Conservation (phyloP, 495 filamentous ascomycete genomes). For the Aspergillus diversus region DNA sequence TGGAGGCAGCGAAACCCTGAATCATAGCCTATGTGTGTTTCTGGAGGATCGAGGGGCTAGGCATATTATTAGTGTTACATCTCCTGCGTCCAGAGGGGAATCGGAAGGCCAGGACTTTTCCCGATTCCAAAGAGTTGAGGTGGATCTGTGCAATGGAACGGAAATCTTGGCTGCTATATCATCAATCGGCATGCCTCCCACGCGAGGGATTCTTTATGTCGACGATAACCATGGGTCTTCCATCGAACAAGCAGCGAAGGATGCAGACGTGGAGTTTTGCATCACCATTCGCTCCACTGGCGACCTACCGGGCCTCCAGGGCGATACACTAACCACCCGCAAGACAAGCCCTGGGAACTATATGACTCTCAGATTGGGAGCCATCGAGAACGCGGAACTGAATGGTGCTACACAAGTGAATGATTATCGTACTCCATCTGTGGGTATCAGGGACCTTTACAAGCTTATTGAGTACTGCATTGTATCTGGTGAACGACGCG, state of each 20-base stretch:
- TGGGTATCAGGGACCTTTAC: not conserved
- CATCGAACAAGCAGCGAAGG: not conserved
- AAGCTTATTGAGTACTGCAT: constrained; percentile 3
- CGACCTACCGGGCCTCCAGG: not conserved
- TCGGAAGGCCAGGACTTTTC: not conserved
- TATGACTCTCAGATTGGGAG: not conserved
- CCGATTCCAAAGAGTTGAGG: not conserved
- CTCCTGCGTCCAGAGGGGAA: not conserved
- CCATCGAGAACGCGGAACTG: not conserved
- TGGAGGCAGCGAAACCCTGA: not conserved
- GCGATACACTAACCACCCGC: not conserved
- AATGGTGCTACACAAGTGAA: not conserved
- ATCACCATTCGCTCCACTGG: not conserved
- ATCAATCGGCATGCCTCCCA: not conserved
- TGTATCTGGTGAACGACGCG: not conserved
- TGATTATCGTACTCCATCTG: not conserved
- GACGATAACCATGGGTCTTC: not conserved
- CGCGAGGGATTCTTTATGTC: not conserved
- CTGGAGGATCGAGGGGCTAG: not conserved
- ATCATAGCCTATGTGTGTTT: constrained; percentile 2
- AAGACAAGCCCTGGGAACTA: not conserved
- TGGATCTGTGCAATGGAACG: not conserved
- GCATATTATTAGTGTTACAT: not conserved
- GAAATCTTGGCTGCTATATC: not conserved
- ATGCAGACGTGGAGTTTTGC: not conserved